A percentile compares a stretch with the other conserved stretches of the same genome.
Conservation (phyloP, 2,329 filamentous ascomycete genomes). For the Cladosporium sp. region DNA sequence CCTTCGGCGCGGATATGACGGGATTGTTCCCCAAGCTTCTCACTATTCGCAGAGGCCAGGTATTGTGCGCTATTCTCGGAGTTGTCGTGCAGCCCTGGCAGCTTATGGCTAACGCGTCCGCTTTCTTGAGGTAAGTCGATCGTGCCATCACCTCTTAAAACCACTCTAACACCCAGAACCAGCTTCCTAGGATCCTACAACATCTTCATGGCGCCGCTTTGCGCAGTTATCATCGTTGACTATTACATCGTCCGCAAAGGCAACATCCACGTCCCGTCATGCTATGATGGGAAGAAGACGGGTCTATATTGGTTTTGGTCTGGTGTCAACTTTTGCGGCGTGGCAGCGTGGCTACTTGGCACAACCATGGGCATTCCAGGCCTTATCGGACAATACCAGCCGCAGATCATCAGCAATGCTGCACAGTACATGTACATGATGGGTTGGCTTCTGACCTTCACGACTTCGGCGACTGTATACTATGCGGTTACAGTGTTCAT, state of each 20-base stretch:
- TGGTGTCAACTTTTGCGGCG: slow-evolving; percentile 17
- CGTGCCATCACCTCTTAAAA: neutral
- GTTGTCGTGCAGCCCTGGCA: slow-evolving; percentile 88
- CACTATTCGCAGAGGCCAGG: slow-evolving; percentile 80
- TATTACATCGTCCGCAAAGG: slow-evolving; percentile 45
- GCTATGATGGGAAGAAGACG: slow-evolving; percentile 34
- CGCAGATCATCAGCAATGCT: slow-evolving; percentile 19
- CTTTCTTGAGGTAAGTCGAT: slow-evolving; percentile 37
- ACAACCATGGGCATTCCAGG: slow-evolving; percentile 22
- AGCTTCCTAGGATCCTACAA: slow-evolving; percentile 48
- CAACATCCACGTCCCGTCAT: slow-evolving; percentile 45
- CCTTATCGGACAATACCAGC: slow-evolving; percentile 23
- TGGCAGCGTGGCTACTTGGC: slow-evolving; percentile 20
- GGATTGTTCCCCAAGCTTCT: slow-evolving; percentile 56
- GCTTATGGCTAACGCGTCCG: slow-evolving; percentile 52
- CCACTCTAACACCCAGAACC: neutral
- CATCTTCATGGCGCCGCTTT: slow-evolving; percentile 47
- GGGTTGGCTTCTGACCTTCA: slow-evolving; percentile 21
- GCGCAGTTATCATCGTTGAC: slow-evolving; percentile 44
- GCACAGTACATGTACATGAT: slow-evolving; percentile 21
- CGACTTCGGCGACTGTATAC: slow-evolving; percentile 19
- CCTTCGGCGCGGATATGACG: slow-evolving; percentile 58
- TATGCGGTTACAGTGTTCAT: slow-evolving; percentile 6
- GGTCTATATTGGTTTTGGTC: slow-evolving; percentile 21
- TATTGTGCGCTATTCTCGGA: slow-evolving; percentile 77